Base-by-base conservation (phyloP, 495 filamentous ascomycete species). In the Aspergillus funiculosus region DNA sequence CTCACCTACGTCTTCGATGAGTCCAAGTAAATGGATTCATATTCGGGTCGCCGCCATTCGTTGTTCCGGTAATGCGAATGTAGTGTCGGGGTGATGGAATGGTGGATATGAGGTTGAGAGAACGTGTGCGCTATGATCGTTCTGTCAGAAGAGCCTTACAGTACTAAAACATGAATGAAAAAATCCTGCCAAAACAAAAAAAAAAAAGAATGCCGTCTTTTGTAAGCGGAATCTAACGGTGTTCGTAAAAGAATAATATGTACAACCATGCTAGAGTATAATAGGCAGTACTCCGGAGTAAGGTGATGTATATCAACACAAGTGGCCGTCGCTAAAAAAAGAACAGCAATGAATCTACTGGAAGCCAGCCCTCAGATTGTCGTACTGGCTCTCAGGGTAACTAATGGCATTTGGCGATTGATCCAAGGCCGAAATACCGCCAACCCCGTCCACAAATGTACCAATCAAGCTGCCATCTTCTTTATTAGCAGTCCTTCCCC, bases 1-100 rank as follows among this genome's bases (percentile, higher is more conserved):
- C 82, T 97, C 50, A 99, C 92, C 76, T 99, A 99, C 77, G 89
- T 97, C 75, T 97, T 99, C 75, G 94, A 97, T 71, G 85, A 89
- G 77, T 75, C 74, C 60, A 78, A 78, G 58, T 79, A 79, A 61
- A 63, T 57, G 63, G 64, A 49, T 38, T 20, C 15, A 38, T 36
- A 41, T 15, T 39, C 21, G 32, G 28, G 44, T 62, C 46, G 49
- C 50, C 32, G 57, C 45, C 56, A 39, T 51, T 51, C 39, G 39
- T 45, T 13, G 32, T 50, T 32, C 50, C 52, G 47, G 57, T 59
- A 31, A 17, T 46, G 61, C 50, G 34, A 57, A 45, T 53, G 35
- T 45, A 36, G 17, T 43, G 44, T 48, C 13, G 45, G 21, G 41
- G 52, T 60, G 43, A 54, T 46, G 46, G 44, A 38, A 41, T 39